Base-by-base conservation (phyloP, 2,329 filamentous ascomycete species). In the Claviceps citrina region DNA sequence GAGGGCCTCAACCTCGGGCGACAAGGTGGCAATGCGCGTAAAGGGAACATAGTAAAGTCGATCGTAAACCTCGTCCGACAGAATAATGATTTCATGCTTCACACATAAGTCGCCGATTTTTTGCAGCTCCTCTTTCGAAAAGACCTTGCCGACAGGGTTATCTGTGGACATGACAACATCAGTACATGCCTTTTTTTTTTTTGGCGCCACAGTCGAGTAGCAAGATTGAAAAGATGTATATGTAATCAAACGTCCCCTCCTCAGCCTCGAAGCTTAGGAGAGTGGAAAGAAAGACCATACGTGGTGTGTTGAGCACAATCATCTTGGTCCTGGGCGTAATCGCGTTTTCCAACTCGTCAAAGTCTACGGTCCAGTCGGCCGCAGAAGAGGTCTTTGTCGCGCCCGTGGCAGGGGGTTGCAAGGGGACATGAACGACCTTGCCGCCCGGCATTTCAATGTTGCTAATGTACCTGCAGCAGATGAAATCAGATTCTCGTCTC, bases 401-500 rank as follows among this genome's bases (percentile, higher is more conserved):
- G 38, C 91, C 91, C 34, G 85, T 78, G 47, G 73, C 70, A 8
- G 91, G 91, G 22, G 91, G 89, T 46, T 91, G 83, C 57, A 98
- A 69, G n/a, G 91, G 87, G 19, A 96, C 89, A 56, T 95, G 96
- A 50, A 89, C 81, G 47, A 96, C 84, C 57, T 81, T 93, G 49
- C 91, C 91, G 38, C 91, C 91, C 1, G 91, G 79, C 87, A 98
- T 96, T 61, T 95, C 84, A 47, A 98, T 96, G 63, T 98, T 98
- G 67, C 81, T 86, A 49, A 98, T 93, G 59, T 96, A 60, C 43
- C 57, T 59, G 31, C 15, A 19, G 7, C 2, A 28, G 20, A 9
- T 13, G 24, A 27, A 33, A 4, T 25, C 15, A 39, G 25, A 31
- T 33, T 33, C n/a, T n/a, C n/a, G n/a, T n/a, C n/a, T n/a, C n/a